A percentile compares a stretch with the other conserved stretches of the same genome.
These are phyloP conservation scores for Primulina huaijiensis DNA, from an alignment of 257 asterid species.

Conservation along the genomic window DNA sequence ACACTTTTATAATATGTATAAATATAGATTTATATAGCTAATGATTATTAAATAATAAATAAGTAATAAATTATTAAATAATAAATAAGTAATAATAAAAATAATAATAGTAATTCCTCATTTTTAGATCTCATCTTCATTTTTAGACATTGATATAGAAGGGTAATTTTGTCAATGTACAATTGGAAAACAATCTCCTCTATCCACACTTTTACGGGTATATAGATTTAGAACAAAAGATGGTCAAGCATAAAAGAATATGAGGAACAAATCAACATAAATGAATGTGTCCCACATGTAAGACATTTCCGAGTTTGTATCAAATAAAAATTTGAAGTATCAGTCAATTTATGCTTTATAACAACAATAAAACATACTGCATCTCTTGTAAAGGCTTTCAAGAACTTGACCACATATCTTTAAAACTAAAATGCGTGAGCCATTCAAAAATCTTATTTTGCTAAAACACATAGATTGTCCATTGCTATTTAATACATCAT, in stretches of 20 bases:
- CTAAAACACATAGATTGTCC: neutral
- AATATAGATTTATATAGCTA: no score
- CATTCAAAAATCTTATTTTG: neutral
- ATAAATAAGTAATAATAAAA: no score
- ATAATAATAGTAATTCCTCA: no score
- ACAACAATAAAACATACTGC: neutral
- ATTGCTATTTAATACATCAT: neutral
- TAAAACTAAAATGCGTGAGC: neutral
- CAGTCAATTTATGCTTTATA: neutral
- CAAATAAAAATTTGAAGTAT: neutral
- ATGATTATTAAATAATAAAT: no score
- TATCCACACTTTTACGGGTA: no score
- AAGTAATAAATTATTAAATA: no score
- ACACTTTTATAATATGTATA: no score
- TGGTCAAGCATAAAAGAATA: neutral
- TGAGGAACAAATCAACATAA: neutral
- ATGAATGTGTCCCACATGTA: neutral
- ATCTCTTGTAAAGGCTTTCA: neutral
- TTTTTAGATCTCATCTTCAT: no score
- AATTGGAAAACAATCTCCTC: no score
- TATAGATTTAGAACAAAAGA: neutral
- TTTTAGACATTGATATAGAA: no score
- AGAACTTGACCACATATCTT: no score
- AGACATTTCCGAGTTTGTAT: neutral
- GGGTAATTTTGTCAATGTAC: no score